Conservation (phyloP, 495 filamentous ascomycete genomes). For the Neurospora africana region DNA sequence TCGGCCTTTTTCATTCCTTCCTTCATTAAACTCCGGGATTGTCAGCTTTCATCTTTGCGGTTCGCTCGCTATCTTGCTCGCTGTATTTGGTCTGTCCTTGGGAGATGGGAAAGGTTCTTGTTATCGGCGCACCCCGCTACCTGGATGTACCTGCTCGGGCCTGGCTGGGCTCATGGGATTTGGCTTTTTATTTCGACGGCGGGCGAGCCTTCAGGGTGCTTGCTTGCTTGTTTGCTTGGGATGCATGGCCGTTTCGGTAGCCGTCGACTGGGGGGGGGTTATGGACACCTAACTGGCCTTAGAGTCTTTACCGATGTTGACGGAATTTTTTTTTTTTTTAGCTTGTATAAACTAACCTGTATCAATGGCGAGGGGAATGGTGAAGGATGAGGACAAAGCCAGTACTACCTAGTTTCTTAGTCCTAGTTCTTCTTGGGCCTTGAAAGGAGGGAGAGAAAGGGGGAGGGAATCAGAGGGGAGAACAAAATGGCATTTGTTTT, state of each 20-base stretch:
- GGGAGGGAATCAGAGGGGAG: background rate
- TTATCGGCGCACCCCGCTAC: background rate
- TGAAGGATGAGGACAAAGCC: background rate
- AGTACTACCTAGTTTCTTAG: background rate
- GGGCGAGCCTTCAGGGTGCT: background rate
- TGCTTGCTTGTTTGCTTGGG: background rate
- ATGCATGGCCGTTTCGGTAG: background rate
- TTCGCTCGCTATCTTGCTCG: background rate
- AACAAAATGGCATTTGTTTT: background rate
- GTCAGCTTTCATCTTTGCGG: background rate
- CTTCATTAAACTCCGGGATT: background rate
- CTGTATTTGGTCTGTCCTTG: background rate
- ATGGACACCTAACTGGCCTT: background rate
- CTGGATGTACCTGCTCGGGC: background rate
- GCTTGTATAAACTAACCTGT: background rate
- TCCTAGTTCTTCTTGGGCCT: background rate
- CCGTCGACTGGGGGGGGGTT: background rate
- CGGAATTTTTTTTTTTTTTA: background rate
- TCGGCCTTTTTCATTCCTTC: background rate
- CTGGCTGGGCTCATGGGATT: background rate
- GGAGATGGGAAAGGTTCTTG: background rate
- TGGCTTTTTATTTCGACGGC: background rate
- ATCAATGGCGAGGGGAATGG: background rate
- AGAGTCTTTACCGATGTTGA: background rate
- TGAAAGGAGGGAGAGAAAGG: background rate